These are phyloP conservation scores for Ophiostoma piceae DNA, from an alignment of 2,329 filamentous ascomycete genomes.

Conservation along the genomic window DNA sequence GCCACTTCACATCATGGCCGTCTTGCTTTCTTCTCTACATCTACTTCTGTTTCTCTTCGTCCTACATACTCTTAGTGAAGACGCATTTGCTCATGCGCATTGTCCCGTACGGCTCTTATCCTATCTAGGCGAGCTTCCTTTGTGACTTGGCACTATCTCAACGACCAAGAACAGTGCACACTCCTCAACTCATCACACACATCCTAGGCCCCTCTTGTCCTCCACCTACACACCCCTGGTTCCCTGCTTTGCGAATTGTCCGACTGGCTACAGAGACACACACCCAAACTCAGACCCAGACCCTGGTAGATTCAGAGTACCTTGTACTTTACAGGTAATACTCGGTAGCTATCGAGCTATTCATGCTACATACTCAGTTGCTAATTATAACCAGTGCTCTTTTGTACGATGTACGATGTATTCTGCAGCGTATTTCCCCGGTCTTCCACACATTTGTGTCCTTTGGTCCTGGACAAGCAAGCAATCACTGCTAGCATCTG, in stretches of 20 bases:
- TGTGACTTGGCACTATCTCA: background rate
- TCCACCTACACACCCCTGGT: conserved; percentile 14
- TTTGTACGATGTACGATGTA: background rate
- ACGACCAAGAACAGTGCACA: background rate
- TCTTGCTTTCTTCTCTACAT: background rate
- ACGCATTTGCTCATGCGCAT: background rate
- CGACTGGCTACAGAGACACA: conserved; percentile 21
- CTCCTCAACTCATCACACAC: background rate
- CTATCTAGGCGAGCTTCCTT: conserved; percentile 10
- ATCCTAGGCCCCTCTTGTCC: conserved; percentile 6
- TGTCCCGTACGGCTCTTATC: background rate
- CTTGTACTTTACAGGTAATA: too few relatives aligned
- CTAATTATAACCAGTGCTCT: background rate
- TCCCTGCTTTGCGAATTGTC: conserved; percentile 21
- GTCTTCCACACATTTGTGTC: background rate
- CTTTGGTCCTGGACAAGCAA: background rate
- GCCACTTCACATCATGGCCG: background rate
- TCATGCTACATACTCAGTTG: background rate
- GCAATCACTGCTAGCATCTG: background rate
- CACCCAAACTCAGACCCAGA: background rate
- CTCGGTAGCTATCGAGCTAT: background rate
- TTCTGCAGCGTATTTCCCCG: background rate
- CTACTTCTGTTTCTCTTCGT: background rate
- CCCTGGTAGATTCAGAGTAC: background rate
- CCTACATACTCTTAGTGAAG: background rate